Percentiles rank a stretch among this genome's conserved stretches.
Evolutionary conservation across 805 yeast species (phyloP).

Genomic region (Pichia heedii): DNA sequence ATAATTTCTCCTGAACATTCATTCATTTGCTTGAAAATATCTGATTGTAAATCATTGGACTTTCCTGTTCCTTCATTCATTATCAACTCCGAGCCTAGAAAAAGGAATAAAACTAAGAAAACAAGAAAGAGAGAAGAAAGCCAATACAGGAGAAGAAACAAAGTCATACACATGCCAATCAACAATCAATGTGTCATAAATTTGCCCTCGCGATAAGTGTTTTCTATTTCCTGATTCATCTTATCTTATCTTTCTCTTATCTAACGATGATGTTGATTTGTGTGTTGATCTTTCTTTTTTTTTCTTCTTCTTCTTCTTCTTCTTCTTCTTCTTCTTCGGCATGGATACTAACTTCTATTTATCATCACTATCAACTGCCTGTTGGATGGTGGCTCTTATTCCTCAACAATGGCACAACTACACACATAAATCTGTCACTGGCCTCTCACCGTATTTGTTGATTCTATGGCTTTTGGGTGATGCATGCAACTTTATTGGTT

Average conservation of each 20-base stretch:
- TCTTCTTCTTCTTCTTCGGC: not conserved
- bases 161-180: too few relatives aligned
- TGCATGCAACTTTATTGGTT: constrained; percentile 44
- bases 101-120: too few relatives aligned
- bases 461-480: constrained; percentile 29
- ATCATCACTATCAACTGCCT: constrained; percentile 19
- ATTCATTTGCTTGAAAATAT: constrained; percentile 6
- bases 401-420: constrained; percentile 30
- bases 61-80: too few relatives aligned
- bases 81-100: too few relatives aligned
- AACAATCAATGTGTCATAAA: too few relatives aligned
- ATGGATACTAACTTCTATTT: not conserved
- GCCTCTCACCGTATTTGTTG: constrained; percentile 25
- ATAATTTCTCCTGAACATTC: constrained; percentile 18
- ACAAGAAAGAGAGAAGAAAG: too few relatives aligned
- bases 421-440: constrained; percentile 23
- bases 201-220: not conserved
- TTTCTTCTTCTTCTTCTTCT: not conserved
- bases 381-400: constrained; percentile 30
- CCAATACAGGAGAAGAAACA: too few relatives aligned
- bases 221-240: too few relatives aligned
- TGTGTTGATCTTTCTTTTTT: too few relatives aligned
- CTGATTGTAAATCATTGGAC: constrained; percentile 2
- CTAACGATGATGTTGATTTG: not conserved
- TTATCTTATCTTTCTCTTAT: too few relatives aligned